Evolutionary conservation across 1,284 basidiomycete species (phyloP), one percentile per base, ranked within the genome.

Genomic region (Heliocybe sulcata): DNA sequence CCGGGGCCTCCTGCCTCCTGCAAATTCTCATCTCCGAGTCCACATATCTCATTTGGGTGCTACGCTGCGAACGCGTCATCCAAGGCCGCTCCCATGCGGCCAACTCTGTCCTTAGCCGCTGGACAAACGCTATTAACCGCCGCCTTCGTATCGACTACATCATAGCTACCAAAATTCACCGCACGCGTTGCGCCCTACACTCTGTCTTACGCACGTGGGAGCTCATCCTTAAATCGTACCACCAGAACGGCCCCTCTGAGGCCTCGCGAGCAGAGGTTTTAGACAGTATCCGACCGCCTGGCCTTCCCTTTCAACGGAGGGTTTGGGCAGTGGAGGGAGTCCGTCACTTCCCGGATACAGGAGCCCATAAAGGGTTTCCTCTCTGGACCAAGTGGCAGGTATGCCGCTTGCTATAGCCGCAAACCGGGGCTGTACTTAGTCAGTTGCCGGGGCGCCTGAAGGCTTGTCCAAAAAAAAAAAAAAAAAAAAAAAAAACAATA

Each of bases 61-160:
- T 64, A 8, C 29, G 63, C 31, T 58, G 55, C 38, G 59, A 64
- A 27, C 49, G 59, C 19, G 59, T 60, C 0, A 63, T 63, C 3
- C 51, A 54, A 42, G 51, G 19, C 20, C 19, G 20, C 12, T 3
- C 9, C 10, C 51, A 33, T 27, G 4, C 51, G 6, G 6, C 27
- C n/a, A 3, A 9, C 26, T 6, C 26, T 3, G 20, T 52, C 4
- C 4, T 4, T 14, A 6, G 6, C 3, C 4, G 51, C 4, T 52
- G 51, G 51, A 11, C 12, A 3, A 52, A 52, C 22, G 51, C 33
- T 23, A 29, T 52, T n/a, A 31, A 52, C 26, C 26, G 33, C 8
- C 11, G 51, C 12, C 33, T 52, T 16, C 3, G 16, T 16, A 52
- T 29, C 29, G 51, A 52, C 51, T 27, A 19, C 20, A 26, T 35